These are phyloP conservation scores for Sanguinoderma infundibulare DNA, from an alignment of 1,284 basidiomycete species.

Conservation along the genomic window DNA sequence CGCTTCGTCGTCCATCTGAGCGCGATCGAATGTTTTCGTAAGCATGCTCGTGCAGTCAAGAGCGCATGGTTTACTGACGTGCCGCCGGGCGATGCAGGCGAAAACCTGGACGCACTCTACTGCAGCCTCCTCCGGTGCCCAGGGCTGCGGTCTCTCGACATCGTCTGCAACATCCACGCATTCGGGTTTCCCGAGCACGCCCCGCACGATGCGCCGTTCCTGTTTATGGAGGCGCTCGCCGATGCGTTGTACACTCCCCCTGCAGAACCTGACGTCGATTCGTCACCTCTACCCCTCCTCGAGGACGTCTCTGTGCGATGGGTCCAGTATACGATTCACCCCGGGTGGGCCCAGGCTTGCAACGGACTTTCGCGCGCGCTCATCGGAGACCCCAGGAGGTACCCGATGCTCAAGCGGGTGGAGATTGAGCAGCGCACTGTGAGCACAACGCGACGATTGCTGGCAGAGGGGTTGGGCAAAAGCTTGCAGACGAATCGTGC, in stretches of 20 bases:
- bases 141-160: neutral
- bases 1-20: too few relatives aligned
- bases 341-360: neutral
- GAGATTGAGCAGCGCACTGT: too few relatives aligned
- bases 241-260: neutral
- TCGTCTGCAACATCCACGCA: neutral
- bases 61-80: too few relatives aligned
- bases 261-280: neutral
- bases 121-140: neutral
- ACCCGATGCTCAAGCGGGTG: neutral
- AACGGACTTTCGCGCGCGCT: neutral
- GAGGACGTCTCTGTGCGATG: neutral
- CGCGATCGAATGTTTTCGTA: too few relatives aligned
- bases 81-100: too few relatives aligned
- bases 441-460: too few relatives aligned
- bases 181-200: neutral
- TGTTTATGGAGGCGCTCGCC: neutral
- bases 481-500: too few relatives aligned
- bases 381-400: neutral
- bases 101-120: too few relatives aligned
- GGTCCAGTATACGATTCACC: neutral
- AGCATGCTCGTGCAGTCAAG: too few relatives aligned
- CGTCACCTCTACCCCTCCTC: neutral
- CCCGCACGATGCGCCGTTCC: neutral
- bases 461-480: too few relatives aligned